Percentiles rank a stretch among this genome's conserved stretches.
Conservation (phyloP, 176 grass and related monocot genomes). For the Bolboschoenus planiculmis region DNA sequence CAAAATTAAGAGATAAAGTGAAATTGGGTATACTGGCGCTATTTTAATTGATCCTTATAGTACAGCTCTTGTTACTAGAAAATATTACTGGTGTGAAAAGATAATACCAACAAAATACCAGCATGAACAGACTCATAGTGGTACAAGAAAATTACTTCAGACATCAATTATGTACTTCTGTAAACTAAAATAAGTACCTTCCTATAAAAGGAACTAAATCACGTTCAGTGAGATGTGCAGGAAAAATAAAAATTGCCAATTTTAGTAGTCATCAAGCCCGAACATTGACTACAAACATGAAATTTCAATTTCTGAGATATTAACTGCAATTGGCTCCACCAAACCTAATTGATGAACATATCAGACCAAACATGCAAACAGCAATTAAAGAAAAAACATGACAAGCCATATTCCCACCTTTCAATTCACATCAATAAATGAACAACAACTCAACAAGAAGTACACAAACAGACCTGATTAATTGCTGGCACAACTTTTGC, state of each 20-base stretch:
- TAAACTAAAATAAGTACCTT: background rate
- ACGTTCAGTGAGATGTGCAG: background rate
- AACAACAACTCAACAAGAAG: background rate
- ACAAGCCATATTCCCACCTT: background rate
- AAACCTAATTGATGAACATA: background rate
- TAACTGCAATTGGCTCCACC: background rate
- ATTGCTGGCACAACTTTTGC: constrained; percentile 39
- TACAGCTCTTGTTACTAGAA: background rate
- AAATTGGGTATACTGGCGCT: background rate
- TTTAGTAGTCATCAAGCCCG: background rate
- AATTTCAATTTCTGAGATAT: background rate
- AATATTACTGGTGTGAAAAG: background rate
- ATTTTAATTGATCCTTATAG: background rate
- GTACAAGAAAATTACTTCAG: background rate
- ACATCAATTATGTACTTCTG: background rate
- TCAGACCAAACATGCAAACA: background rate
- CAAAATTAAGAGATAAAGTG: background rate
- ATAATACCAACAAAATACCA: background rate
- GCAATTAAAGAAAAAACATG: background rate
- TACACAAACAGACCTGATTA: constrained; percentile 29
- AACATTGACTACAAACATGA: background rate
- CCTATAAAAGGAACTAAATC: background rate
- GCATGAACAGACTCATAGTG: background rate
- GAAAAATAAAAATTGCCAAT: background rate
- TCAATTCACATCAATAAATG: background rate